These are phyloP conservation scores for Hysterangium stoloniferum DNA, from an alignment of 768 basidiomycete genomes.

Conservation along the genomic window DNA sequence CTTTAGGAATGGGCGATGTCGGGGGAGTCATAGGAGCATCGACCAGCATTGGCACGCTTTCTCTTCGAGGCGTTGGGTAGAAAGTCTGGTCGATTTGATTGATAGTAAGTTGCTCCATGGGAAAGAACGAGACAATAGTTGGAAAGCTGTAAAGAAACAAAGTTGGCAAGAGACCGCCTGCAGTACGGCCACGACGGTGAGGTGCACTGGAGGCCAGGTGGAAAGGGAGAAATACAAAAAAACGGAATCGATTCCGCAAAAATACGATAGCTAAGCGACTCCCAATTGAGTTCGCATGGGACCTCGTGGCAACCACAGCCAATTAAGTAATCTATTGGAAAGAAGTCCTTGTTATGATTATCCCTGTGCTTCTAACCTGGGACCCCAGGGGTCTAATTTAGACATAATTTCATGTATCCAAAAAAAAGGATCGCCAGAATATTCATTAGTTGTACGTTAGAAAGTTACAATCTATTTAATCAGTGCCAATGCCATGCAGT, in stretches of 20 bases:
- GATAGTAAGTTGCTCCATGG: not conserved
- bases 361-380: no score
- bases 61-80: constrained; percentile 19
- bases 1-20: constrained; percentile 48
- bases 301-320: not conserved
- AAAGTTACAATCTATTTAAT: no score
- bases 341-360: no score
- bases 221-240: not conserved
- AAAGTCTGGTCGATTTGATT: not conserved
- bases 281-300: not conserved
- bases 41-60: constrained; percentile 37
- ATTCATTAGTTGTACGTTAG: no score
- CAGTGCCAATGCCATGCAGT: no score
- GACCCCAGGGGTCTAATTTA: no score
- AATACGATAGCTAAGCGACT: no score
- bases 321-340: not conserved
- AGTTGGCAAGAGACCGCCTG: not conserved
- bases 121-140: constrained; percentile 3
- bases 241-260: not conserved
- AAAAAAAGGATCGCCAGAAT: no score
- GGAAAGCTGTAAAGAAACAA: not conserved
- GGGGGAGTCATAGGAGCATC: constrained; percentile 68
- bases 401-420: no score
- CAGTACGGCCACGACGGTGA: not conserved
- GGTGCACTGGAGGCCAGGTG: not conserved